These are phyloP conservation scores for Monotropa hypopitys DNA, from an alignment of 179 eudicot species.

Conservation along the genomic window DNA sequence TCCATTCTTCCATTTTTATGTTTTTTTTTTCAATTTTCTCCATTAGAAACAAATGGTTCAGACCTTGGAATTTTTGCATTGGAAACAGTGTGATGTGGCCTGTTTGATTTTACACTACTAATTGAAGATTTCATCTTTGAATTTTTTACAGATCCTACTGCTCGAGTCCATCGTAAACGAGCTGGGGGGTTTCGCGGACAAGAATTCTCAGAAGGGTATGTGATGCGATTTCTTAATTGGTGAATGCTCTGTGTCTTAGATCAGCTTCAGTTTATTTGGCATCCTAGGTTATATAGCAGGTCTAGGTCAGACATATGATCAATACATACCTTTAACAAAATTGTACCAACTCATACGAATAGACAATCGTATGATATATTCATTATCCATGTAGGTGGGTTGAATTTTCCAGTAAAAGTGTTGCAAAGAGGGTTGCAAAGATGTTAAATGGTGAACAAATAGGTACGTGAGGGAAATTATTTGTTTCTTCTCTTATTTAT, in stretches of 20 bases:
- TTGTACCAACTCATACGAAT: neutral
- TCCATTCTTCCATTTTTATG: neutral
- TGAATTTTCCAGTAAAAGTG: slow-evolving; percentile 35
- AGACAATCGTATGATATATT: neutral
- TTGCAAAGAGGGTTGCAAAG: slow-evolving; percentile 51
- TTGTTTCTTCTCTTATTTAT: neutral
- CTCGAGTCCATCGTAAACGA: slow-evolving; percentile 39
- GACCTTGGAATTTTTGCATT: neutral
- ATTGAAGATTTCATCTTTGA: neutral
- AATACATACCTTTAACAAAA: neutral
- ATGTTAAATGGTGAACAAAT: slow-evolving; percentile 72
- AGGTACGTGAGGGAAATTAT: slow-evolving; percentile 26
- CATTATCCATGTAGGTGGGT: slow-evolving; percentile 38
- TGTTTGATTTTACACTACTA: neutral
- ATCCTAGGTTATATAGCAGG: neutral
- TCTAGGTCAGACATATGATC: neutral
- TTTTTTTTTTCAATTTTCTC: neutral
- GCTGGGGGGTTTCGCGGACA: slow-evolving; percentile 72
- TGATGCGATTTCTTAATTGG: neutral
- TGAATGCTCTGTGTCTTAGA: neutral
- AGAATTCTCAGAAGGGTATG: slow-evolving; percentile 80
- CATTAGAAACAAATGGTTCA: too few species aligned
- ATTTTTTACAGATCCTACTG: slow-evolving; percentile 39
- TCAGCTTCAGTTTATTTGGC: neutral
- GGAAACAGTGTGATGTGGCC: neutral